phyloP scores from a whole-genome alignment of 2,329 filamentous ascomycete genomes.

The Purpureocillium takamizusanense region DNA sequence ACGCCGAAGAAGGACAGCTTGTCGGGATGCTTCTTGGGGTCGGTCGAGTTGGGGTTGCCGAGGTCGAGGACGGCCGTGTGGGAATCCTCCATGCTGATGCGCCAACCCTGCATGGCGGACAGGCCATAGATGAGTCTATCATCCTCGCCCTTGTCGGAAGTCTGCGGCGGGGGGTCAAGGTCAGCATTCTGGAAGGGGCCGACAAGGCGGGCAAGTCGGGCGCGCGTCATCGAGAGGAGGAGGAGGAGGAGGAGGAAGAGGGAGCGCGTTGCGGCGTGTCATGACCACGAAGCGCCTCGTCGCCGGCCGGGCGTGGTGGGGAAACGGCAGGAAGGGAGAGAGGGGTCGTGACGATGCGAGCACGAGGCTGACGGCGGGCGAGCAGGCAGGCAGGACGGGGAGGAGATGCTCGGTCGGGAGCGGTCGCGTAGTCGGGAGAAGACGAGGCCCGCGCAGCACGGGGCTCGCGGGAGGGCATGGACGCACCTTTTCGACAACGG shows the following conservation, averaged over 20 bases:
- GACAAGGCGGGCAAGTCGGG: not conserved
- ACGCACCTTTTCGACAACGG: slow-evolving; percentile 92
- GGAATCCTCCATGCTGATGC: slow-evolving; percentile 98
- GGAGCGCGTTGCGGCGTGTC: no score
- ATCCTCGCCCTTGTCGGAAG: slow-evolving; percentile 85
- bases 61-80: slow-evolving; percentile 87
- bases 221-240: no score
- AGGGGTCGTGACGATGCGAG: slow-evolving; percentile 1
- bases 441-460: not conserved
- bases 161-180: slow-evolving; percentile 36
- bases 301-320: no score
- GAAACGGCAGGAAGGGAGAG: slow-evolving; percentile 1
- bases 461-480: not conserved
- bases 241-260: no score
- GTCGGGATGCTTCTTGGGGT: slow-evolving; percentile 57
- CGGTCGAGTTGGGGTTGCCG: slow-evolving; percentile 42
- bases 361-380: not conserved
- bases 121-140: slow-evolving; percentile 87
- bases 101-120: slow-evolving; percentile 99
- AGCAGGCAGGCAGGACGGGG: slow-evolving; percentile 1
- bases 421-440: not conserved
- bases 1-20: slow-evolving; percentile 94
- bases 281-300: no score
- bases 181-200: not conserved
- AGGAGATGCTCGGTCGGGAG: not conserved